Evolutionary conservation across 2,329 filamentous ascomycete species (phyloP), one percentile per base, ranked within the genome.

Genomic region (Trichoderma sp.): DNA sequence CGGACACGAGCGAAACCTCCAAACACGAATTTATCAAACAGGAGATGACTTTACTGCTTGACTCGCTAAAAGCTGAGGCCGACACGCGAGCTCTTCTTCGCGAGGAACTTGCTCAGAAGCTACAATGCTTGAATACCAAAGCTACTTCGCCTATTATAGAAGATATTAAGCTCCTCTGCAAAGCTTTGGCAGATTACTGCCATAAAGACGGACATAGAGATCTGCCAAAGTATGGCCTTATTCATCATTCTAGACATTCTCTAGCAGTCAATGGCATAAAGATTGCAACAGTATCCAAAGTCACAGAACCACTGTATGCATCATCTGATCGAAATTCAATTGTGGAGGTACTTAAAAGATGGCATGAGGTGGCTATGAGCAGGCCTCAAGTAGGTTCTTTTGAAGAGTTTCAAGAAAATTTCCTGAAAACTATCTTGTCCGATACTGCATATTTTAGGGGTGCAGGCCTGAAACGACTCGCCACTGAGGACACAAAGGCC

Each of bases 341-440:
- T 4, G 43, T 24, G 1, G n/a, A 53, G 12, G 43, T 53, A 24
- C 43, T 65, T n/a, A 9, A 18, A 12, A n/a, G 47, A 53, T 65
- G 63, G 63, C 7, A 14, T 1, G 9, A 15, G 14, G n/a, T 12
- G 5, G 26, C 26, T 6, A 1, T 15, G 21, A 28, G 6, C 9
- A 5, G 9, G 3, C 6, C 2, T 15, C 11, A 5, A 4, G 61
- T 0, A 30, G 21, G 21, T n/a, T 0, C 0, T 4, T 11, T 21
- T 32, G 3, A 11, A 34, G 11, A 5, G 9, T 34, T 18, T 39
- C 5, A 39, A 39, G 28, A 18, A 51, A 18, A 12, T 1, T 36
- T 65, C 3, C n/a, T 65, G 7, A 34, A 4, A 8, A 36, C 43
- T 1, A 65, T 65, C 14, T 18, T 65, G n/a, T 53, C 43, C 2